Evolutionary conservation across 2,329 filamentous ascomycete species (phyloP), one percentile per base, ranked within the genome.

Genomic region (Epichloe sibirici): DNA sequence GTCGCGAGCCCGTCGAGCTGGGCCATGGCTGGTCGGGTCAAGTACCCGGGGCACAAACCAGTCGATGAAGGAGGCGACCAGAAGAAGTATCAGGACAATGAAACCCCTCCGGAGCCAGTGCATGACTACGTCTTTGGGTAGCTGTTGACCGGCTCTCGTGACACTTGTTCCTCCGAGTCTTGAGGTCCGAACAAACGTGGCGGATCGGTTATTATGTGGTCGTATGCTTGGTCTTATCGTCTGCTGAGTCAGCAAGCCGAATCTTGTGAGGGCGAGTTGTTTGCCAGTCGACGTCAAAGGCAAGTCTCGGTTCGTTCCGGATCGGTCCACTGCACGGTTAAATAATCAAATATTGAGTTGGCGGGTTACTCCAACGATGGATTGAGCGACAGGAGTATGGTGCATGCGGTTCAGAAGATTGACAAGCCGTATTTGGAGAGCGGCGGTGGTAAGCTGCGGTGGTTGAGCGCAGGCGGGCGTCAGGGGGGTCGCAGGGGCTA

Each of bases 1-100:
- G 63, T 88, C 83, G 58, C 83, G 80, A 50, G 73, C 70, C 48
- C 77, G 75, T 66, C 84, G 82, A 49, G 80, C 79, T 38, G 74
- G 74, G 54, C 76, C 73, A 53, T 78, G 80, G n/a, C 73, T 74
- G n/a, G 78, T 78, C 2, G 85, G 85, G 54, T 85, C 79, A 55
- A 86, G 74, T 44, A 74, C 65, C 51, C 73, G 71, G 45, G 80
- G 75, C 6, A 85, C 62, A 34, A 74, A 66, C 62, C 72, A 75
- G 47, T 76, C 66, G 48, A 73, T 55, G 57, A 81, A 71, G 54
- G 76, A 67, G 58, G 80, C 52, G 45, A 71, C 52, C 55, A 73
- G 56, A 58, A 77, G 58, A 56, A 74, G 58, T 58, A 66, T 59
- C 57, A 66, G 53, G 49, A 69, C 59, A 48, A 74, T 65, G 53